Base-by-base conservation (phyloP, 2,329 filamentous ascomycete genomes). In the Paraphoma chrysanthemicola region DNA sequence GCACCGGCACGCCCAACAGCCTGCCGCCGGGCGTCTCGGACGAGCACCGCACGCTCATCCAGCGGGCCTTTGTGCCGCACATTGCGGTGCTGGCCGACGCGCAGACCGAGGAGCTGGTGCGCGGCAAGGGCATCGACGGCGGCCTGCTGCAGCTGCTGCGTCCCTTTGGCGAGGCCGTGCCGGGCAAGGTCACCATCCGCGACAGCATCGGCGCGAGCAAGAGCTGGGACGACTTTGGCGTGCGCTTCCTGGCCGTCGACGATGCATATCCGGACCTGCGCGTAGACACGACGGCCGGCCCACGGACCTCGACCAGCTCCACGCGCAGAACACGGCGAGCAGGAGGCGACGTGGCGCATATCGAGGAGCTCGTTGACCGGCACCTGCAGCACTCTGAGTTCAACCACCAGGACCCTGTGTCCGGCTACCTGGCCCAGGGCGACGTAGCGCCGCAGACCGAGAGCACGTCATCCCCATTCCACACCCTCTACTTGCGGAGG, bases 141-240 rank as follows among this genome's bases (percentile, higher is more conserved):
- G 93, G 94, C 0, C 82, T 99, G 47, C 89, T 93, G 81, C 91
- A 96, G 75, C 80, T 99, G 23, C 79, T 99, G 53, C 84, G 94
- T 48, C 94, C 95, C 0, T 99, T 96, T 79, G 95, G 95, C 30
- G 95, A 99, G 78, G 86, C 84, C 14, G 85, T 98, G 0, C 86
- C 90, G 48, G 95, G 95, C 30, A 96, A 95, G 71, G 90, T 99
- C 49, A 91, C 91, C 3, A 89, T 98, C 53, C 84, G 95, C 67
- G 95, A 99, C 77, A 97, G 93, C 72, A 88, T 91, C 65, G 94
- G 95, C 8, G 86, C 89, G 43, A 93, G 92, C 72, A 88, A 88
- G 71, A 86, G 87, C 39, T 94, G 90, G 80, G 94, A 97, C 53
- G 93, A 98, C 74, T 99, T 93, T 77, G 90, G 92, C 1, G 85